Evolutionary conservation across 106 monocot genomes (phyloP), one percentile per base, ranked within the genome.

Genomic region (Ottelia alismoides): DNA sequence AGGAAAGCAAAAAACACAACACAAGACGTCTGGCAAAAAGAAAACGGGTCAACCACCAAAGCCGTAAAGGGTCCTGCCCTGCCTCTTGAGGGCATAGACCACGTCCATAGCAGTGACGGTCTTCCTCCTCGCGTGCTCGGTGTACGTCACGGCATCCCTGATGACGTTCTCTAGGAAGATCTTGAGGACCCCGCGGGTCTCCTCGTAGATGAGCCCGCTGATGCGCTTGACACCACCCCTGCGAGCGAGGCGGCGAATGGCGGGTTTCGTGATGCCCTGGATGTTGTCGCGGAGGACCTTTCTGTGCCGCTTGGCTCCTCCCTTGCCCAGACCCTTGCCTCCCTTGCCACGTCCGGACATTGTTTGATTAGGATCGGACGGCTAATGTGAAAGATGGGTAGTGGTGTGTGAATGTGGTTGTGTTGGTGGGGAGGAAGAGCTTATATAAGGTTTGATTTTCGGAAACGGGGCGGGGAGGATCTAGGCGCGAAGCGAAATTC

Each of bases 211-310:
- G 20, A 56, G 77, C 0, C 83, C 83, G 22, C 66, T 66, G 67
- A 83, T 83, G 28, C 83, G 77, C 67, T 78, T 83, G 19, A 83
- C 83, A 18, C 83, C 83, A 11, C 83, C 83, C 18, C 83, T 70
- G 47, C 83, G 60, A 16, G 83, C 83, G 6, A 87, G 71, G 21
- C 86, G 73, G 23, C 87, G 77, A 63, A 87, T 87, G 28, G 87
- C 87, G 30, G 86, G 87, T 75, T 87, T 87, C 30, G 86, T 87
- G 74, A 87, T 87, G 26, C 86, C 81, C 72, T 87, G 86, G 77
- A 87, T 87, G 74, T 81, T 87, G 66, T 87, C 87, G 45, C 83
- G 78, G 40, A 83, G 83, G 9, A 89, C 89, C 65, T 89, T 89
- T 40, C 63, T 31, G 52, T 63, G 63, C 35, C 63, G 30, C 63